These are phyloP conservation scores for Aspergillus cristatus DNA, from an alignment of 495 filamentous ascomycete genomes.

Conservation along the genomic window DNA sequence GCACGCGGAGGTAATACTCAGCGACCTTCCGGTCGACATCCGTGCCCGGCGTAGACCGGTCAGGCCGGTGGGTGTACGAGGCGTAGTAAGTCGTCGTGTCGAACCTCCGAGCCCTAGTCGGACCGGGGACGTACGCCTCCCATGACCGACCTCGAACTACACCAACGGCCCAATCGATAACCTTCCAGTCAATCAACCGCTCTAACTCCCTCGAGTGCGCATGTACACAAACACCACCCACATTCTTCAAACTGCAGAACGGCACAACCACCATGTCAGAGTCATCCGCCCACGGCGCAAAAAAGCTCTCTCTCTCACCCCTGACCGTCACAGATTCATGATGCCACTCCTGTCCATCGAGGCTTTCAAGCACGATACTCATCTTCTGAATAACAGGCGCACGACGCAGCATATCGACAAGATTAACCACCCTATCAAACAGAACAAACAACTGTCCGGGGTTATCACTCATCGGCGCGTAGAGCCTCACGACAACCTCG, in stretches of 20 bases:
- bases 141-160: neutral
- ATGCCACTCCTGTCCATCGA: neutral
- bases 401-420: neutral
- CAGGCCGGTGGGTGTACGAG: no score
- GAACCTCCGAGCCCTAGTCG: no score
- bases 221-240: neutral
- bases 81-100: no score
- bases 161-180: neutral
- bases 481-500: neutral
- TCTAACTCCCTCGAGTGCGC: neutral
- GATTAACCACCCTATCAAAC: neutral
- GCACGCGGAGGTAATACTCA: neutral
- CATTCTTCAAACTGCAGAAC: neutral
- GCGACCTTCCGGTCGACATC: neutral
- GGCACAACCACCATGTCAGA: neutral
- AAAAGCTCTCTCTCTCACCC: neutral
- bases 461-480: neutral
- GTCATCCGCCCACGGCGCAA: neutral
- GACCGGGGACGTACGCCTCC: no score
- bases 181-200: neutral
- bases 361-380: neutral
- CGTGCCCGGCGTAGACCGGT: neutral
- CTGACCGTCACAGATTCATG: neutral
- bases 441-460: neutral
- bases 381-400: neutral